These are phyloP conservation scores for Pseudoperonospora humuli DNA, from an alignment of 352 stramenopile genomes.

Conservation along the genomic window DNA sequence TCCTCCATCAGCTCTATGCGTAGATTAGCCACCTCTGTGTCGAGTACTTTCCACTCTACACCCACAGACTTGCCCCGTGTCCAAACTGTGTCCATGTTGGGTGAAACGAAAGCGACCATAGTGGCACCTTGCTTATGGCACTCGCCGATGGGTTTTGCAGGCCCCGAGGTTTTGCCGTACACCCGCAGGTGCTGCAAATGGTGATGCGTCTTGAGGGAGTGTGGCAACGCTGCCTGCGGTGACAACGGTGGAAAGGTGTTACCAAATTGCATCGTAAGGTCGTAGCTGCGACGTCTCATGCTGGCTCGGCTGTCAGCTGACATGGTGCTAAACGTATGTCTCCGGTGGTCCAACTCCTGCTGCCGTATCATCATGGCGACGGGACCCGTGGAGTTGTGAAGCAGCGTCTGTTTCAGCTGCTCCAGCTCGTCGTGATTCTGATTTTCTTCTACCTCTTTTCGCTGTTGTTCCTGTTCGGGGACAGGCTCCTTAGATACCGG, in stretches of 20 bases:
- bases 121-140: slow-evolving; percentile 28
- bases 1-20: slow-evolving; percentile 67
- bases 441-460: slow-evolving; percentile 5
- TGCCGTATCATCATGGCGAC: slow-evolving; percentile 33
- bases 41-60: slow-evolving; percentile 73
- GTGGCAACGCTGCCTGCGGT: slow-evolving; percentile 4
- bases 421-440: slow-evolving; percentile 14
- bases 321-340: slow-evolving; percentile 40
- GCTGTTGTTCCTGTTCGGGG: slow-evolving; percentile 11
- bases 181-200: slow-evolving; percentile 47
- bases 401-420: slow-evolving; percentile 17
- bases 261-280: slow-evolving; percentile 26
- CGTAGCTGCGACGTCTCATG: slow-evolving; percentile 40
- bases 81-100: slow-evolving; percentile 48
- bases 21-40: slow-evolving; percentile 35
- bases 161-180: slow-evolving; percentile 33
- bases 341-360: slow-evolving; percentile 31
- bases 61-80: slow-evolving; percentile 53
- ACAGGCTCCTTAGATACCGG: slow-evolving; percentile 3
- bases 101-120: slow-evolving; percentile 36
- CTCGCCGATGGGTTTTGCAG: slow-evolving; percentile 16
- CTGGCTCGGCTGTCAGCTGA: slow-evolving; percentile 33
- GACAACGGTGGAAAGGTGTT: slow-evolving; percentile 21
- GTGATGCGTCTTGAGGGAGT: slow-evolving; percentile 26
- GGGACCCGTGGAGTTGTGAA: slow-evolving; percentile 26